These are phyloP conservation scores for Akanthomyces dipterigenus DNA, from an alignment of 2,329 filamentous ascomycete genomes.

Conservation along the genomic window DNA sequence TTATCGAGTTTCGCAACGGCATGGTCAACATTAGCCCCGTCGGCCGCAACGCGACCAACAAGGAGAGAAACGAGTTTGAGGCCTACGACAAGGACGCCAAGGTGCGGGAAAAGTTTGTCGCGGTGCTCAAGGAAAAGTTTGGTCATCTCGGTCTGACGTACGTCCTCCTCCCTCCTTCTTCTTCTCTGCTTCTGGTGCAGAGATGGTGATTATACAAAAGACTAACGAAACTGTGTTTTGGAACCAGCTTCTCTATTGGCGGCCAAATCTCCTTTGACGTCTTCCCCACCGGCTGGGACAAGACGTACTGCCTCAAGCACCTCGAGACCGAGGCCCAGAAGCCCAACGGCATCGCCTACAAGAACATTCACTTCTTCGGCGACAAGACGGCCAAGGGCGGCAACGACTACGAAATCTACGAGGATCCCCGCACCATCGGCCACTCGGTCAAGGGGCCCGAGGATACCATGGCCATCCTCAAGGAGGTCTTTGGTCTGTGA, in stretches of 20 bases:
- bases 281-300: slow-evolving; percentile 96
- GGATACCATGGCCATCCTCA: slow-evolving; percentile 74
- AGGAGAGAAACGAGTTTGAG: slow-evolving; percentile 79
- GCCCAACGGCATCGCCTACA: slow-evolving; percentile 68
- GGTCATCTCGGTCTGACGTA: slow-evolving; percentile 77
- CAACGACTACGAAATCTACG: slow-evolving; percentile 94
- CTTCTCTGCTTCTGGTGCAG: not conserved
- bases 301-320: slow-evolving; percentile 91
- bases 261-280: slow-evolving; percentile 98
- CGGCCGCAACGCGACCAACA: slow-evolving; percentile 74
- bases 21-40: slow-evolving; percentile 84
- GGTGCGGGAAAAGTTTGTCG: slow-evolving; percentile 71
- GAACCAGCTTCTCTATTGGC: slow-evolving; percentile 75
- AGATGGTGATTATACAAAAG: not conserved
- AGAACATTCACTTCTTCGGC: slow-evolving; percentile 93
- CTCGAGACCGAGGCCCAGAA: slow-evolving; percentile 71
- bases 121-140: slow-evolving; percentile 72
- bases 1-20: slow-evolving; percentile 83
- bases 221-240: not conserved
- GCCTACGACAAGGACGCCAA: slow-evolving; percentile 71
- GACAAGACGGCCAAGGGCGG: slow-evolving; percentile 90
- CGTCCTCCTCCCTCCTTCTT: slow-evolving; percentile 28
- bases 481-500: slow-evolving; percentile 69
- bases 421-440: slow-evolving; percentile 72
- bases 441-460: slow-evolving; percentile 77